phyloP scores from a whole-genome alignment of 2,329 filamentous ascomycete species.

The Neopestalotiopsis sp. region DNA sequence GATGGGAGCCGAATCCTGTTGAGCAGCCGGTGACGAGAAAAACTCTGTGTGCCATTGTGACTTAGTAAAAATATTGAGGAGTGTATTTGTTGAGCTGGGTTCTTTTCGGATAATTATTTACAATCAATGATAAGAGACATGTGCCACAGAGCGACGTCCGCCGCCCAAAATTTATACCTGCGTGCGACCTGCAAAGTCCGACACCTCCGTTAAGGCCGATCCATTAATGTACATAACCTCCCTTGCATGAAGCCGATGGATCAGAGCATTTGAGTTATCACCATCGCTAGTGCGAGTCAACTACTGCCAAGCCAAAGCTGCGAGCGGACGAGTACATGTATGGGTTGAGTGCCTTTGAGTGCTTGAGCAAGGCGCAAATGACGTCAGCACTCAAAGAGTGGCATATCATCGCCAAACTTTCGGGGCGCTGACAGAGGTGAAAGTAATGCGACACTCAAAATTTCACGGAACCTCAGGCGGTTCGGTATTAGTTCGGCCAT shows the following conservation, averaged over 20 bases:
- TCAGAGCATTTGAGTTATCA: background rate
- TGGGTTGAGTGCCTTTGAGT: background rate
- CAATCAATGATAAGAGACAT: background rate
- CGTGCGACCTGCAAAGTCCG: background rate
- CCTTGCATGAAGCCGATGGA: background rate
- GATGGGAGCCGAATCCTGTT: constrained; percentile 46
- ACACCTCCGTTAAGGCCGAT: background rate
- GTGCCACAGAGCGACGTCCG: background rate
- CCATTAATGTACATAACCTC: background rate
- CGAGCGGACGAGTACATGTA: background rate
- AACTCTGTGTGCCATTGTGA: constrained; percentile 1
- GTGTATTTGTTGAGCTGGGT: too few relatives aligned
- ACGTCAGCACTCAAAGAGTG: background rate
- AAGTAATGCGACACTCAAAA: background rate
- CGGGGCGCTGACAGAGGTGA: background rate
- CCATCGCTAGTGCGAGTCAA: background rate
- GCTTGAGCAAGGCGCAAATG: background rate
- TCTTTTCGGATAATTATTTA: background rate
- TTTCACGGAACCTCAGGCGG: background rate
- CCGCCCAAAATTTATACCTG: background rate
- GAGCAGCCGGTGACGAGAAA: constrained; percentile 51
- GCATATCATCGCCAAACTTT: background rate
- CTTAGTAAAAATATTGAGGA: background rate
- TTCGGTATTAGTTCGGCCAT: too few relatives aligned
- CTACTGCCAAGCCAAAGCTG: background rate